Evolutionary conservation across 495 filamentous ascomycete genomes (phyloP).

Genomic region (Niebla homalea): DNA sequence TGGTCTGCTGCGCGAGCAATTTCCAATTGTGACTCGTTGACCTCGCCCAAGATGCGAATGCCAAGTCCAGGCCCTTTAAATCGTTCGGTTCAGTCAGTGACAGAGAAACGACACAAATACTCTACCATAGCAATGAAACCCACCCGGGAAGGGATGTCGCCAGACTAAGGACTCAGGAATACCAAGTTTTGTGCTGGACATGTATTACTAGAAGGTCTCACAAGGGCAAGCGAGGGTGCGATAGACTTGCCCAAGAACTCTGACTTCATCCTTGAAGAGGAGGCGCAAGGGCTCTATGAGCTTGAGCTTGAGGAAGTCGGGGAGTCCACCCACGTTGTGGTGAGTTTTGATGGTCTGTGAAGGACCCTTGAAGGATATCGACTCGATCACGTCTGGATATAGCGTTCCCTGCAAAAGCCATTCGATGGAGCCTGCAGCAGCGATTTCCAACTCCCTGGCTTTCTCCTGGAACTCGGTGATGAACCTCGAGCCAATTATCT

Average conservation of each 20-base stretch:
- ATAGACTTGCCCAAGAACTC: background rate
- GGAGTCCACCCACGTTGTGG: conserved; percentile 72
- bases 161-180: conserved; percentile 67
- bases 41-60: conserved; percentile 80
- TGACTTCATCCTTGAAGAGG: conserved; percentile 71
- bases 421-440: conserved; percentile 51
- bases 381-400: conserved; percentile 38
- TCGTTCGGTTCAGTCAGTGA: background rate
- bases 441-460: conserved; percentile 60
- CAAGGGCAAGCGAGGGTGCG: background rate
- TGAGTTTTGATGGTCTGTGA: conserved; percentile 72
- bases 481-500: conserved; percentile 75
- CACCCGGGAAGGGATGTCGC: conserved; percentile 65
- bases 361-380: conserved; percentile 35
- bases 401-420: conserved; percentile 81
- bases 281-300: conserved; percentile 69
- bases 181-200: conserved; percentile 50
- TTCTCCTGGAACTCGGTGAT: conserved; percentile 83
- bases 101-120: background rate
- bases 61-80: conserved; percentile 61
- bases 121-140: background rate
- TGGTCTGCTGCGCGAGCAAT: conserved; percentile 77
- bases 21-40: conserved; percentile 62
- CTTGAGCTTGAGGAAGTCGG: conserved; percentile 44
- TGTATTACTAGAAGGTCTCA: background rate